Evolutionary conservation across 257 asterid species (phyloP), one percentile per base, ranked within the genome.

Genomic region (Misopates orontium): DNA sequence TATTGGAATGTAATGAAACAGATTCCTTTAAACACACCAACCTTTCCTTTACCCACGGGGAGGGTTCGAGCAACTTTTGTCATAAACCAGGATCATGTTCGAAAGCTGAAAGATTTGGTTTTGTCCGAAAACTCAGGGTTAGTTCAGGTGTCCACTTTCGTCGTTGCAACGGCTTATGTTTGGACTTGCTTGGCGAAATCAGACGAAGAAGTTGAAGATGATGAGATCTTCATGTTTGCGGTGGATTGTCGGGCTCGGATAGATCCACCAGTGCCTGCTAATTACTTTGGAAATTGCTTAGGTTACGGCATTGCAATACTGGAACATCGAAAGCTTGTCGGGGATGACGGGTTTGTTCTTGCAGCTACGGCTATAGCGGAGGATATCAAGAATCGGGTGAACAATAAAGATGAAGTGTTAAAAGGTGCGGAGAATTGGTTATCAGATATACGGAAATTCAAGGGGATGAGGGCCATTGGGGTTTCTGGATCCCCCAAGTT

Each of bases 211-310:
- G 48, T 63, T 1, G 74, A 64, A 6, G 42, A 20, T 0, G 65
- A 62, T 0, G 72, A 71, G 31, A 57, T 3, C 8, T 64, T 75
- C 19, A 17, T 62, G 17, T 70, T 77, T 40, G 56, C 70, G 8
- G 77, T 42, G 18, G 82, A 83, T 3, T 72, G 25, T 0, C 60
- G 88, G 50, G 71, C 45, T 10, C 76, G 83, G 18, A 22, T 73
- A 5, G 19, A 56, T 18, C 91, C 85, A 4, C 83, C 88, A 0
- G 68, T 78, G 47, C 88, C 91, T 20, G 24, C 50, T 2, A 76
- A 66, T 47, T 80, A 82, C 75, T 82, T 85, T 17, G 88, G 91
- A 17, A 85, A 85, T 50, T 78, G 88, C 66, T 20, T 82, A 12
- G 68, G 73, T 0, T 68, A 48, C 17, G 85, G 71, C 17, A 10